A percentile compares a stretch with the other conserved stretches of the same genome.
These are phyloP conservation scores for Colletotrichum paranaense DNA, from an alignment of 2,329 filamentous ascomycete genomes.

Conservation along the genomic window DNA sequence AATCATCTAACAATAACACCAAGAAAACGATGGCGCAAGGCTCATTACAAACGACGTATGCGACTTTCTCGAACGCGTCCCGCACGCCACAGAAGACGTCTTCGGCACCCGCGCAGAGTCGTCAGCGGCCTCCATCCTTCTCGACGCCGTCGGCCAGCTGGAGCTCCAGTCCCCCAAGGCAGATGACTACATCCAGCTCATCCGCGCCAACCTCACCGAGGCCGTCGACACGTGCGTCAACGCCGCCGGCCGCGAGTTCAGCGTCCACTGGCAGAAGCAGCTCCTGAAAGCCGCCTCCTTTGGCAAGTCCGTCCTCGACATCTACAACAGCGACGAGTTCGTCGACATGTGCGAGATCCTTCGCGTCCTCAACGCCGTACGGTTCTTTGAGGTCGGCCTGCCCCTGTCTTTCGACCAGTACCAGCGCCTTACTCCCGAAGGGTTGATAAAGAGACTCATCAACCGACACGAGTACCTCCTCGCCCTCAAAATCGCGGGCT, in stretches of 20 bases:
- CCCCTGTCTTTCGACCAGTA: conserved; percentile 96
- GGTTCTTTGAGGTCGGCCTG: conserved; percentile 90
- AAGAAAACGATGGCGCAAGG: conserved; percentile 84
- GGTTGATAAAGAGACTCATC: conserved; percentile 85
- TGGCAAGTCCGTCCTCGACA: conserved; percentile 95
- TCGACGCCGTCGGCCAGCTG: conserved; percentile 91
- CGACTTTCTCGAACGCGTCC: conserved; percentile 96
- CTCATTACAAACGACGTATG: conserved; percentile 94
- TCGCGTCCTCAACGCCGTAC: conserved; percentile 90
- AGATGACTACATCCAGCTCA: conserved; percentile 96
- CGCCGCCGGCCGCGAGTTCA: conserved; percentile 93
- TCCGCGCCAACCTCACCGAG: conserved; percentile 86
- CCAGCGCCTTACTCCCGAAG: conserved; percentile 87
- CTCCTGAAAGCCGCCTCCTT: conserved; percentile 97
- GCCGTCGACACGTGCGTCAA: conserved; percentile 95
- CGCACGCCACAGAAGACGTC: conserved; percentile 86
- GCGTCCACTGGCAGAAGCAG: conserved; percentile 92
- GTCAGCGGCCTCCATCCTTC: conserved; percentile 88
- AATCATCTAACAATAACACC: conserved; percentile 32
- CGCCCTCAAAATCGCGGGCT: conserved; percentile 88
- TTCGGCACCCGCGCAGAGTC: conserved; percentile 91
- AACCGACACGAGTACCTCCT: conserved; percentile 92
- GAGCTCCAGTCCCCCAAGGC: conserved; percentile 96
- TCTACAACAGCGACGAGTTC: conserved; percentile 98
- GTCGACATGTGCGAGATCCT: conserved; percentile 98